A percentile compares a stretch with the other conserved stretches of the same genome.
phyloP scores from a whole-genome alignment of 257 asterid species.

The Nicotiana obtusifolia region DNA sequence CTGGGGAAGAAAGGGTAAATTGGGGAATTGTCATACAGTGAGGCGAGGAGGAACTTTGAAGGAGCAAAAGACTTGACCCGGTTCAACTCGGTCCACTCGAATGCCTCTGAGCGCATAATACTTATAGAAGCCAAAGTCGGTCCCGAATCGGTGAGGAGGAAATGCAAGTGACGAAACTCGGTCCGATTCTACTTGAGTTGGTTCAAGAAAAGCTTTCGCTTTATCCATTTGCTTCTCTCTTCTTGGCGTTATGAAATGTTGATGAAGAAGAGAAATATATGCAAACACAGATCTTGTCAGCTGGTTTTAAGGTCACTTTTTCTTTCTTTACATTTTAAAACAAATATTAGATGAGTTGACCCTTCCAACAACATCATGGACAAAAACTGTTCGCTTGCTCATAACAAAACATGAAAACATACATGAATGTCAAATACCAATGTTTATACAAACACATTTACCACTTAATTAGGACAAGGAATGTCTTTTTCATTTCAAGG shows the following conservation, averaged over 20 bases:
- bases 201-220: constrained; percentile 37
- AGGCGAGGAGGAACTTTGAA: constrained; percentile 78
- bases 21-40: constrained; percentile 26
- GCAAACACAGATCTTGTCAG: too few relatives aligned
- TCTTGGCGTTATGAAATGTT: not conserved
- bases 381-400: too few relatives aligned
- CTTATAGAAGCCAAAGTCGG: constrained; percentile 59
- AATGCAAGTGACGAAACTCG: constrained; percentile 35
- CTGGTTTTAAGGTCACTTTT: too few relatives aligned
- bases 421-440: too few relatives aligned
- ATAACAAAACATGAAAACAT: too few relatives aligned
- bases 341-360: too few relatives aligned
- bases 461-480: too few relatives aligned
- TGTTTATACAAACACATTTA: too few relatives aligned
- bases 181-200: constrained; percentile 32
- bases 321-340: too few relatives aligned
- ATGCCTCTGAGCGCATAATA: constrained; percentile 49
- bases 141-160: constrained; percentile 37
- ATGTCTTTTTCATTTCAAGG: too few relatives aligned
- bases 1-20: not conserved
- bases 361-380: too few relatives aligned
- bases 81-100: constrained; percentile 49
- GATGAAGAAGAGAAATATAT: too few relatives aligned
- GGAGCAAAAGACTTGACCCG: constrained; percentile 52
- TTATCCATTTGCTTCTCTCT: constrained; percentile 34